A percentile compares a stretch with the other conserved stretches of the same genome.
phyloP scores from a whole-genome alignment of 768 basidiomycete genomes.

The Lyophyllum semitale region DNA sequence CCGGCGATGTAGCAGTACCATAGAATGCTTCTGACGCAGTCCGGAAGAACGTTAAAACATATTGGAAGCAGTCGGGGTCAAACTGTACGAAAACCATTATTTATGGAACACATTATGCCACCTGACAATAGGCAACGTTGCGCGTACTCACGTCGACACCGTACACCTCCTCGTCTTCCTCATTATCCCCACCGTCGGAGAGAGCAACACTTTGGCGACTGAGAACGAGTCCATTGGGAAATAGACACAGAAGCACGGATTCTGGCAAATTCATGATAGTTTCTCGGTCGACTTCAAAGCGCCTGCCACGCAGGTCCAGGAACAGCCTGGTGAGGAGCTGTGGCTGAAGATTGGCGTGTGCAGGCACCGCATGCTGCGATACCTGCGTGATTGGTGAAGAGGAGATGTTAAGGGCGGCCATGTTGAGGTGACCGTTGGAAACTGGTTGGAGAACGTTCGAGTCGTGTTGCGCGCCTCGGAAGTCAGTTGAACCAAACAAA shows the following conservation, averaged over 20 bases:
- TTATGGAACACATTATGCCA: constrained; percentile 1
- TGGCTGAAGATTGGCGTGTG: constrained; percentile 76
- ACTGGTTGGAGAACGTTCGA: constrained; percentile 3
- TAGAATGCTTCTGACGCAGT: constrained; percentile 90
- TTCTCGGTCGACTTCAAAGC: constrained; percentile 95
- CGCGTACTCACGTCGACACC: constrained; percentile 84
- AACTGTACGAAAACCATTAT: constrained; percentile 57
- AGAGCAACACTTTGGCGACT: constrained; percentile 81
- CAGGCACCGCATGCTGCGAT: constrained; percentile 62
- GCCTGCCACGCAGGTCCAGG: constrained; percentile 87
- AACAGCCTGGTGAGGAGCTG: constrained; percentile 87
- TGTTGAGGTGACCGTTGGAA: constrained; percentile 20
- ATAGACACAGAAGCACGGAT: constrained; percentile 93
- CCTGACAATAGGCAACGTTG: background rate
- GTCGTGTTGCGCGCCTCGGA: constrained; percentile 3
- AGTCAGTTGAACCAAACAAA: constrained; percentile 19
- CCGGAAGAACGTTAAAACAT: constrained; percentile 90
- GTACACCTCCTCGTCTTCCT: constrained; percentile 92
- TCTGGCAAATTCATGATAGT: constrained; percentile 98
- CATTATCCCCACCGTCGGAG: constrained; percentile 72
- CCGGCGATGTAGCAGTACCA: constrained; percentile 73
- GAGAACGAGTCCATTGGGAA: constrained; percentile 95
- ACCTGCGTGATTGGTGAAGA: constrained; percentile 60
- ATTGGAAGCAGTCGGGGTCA: constrained; percentile 95
- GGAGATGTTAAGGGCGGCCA: constrained; percentile 44